A percentile compares a stretch with the other conserved stretches of the same genome.
Conservation (phyloP, 1,139 yeast species). For the Magnusiomyces suaveolens region DNA sequence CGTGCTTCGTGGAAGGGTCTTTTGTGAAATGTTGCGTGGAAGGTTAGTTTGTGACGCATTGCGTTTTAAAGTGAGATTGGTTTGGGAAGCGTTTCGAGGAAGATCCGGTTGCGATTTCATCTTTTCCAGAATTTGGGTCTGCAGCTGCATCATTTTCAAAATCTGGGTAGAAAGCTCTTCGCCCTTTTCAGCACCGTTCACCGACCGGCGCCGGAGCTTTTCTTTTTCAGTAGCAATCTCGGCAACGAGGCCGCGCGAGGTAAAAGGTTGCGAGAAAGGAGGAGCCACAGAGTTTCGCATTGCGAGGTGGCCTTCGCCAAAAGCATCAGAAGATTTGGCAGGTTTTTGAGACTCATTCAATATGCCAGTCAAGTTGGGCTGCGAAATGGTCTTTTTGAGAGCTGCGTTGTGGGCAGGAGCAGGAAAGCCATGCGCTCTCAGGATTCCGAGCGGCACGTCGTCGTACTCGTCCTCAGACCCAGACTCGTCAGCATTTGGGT, state of each 20-base stretch:
- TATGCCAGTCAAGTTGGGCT: conserved; percentile 1
- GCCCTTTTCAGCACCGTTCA: not conserved
- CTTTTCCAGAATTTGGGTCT: conserved; percentile 15
- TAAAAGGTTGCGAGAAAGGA: conserved; percentile 19
- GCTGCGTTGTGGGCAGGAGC: conserved; percentile 9
- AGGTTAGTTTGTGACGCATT: too few species aligned
- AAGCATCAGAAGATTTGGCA: not conserved
- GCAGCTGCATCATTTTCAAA: conserved; percentile 2
- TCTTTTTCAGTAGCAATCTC: conserved; percentile 37
- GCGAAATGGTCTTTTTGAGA: not conserved
- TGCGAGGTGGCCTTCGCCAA: conserved; percentile 13
- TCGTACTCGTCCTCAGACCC: conserved; percentile 33
- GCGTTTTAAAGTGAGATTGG: too few species aligned
- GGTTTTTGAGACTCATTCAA: not conserved
- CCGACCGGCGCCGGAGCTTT: conserved; percentile 25
- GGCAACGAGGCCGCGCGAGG: conserved; percentile 32
- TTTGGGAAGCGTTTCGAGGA: conserved; percentile 5
- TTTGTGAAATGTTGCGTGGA: too few species aligned
- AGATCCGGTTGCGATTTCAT: too few species aligned
- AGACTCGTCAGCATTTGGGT: conserved; percentile 13
- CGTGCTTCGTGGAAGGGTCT: too few species aligned
- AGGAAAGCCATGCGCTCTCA: conserved; percentile 36
- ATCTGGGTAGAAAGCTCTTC: not conserved
- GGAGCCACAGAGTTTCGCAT: conserved; percentile 18
- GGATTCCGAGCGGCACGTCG: conserved; percentile 35